Percentiles rank a stretch among this genome's conserved stretches.
phyloP scores from a whole-genome alignment of 352 stramenopile species.

The Aphanomyces stellatus region DNA sequence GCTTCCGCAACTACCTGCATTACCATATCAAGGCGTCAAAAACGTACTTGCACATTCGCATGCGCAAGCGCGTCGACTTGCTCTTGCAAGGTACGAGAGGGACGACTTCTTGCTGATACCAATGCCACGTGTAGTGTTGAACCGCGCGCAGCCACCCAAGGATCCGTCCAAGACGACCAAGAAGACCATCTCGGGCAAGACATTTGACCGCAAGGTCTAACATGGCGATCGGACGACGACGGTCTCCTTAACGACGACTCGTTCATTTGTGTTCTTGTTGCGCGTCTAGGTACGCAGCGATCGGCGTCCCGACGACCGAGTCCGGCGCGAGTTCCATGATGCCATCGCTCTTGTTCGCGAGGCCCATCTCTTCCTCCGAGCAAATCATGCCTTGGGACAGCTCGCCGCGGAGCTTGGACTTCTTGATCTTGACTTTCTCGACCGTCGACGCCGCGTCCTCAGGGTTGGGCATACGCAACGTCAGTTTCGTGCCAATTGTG shows the following conservation, averaged over 20 bases:
- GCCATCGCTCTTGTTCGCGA: constrained; percentile 51
- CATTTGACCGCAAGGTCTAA: constrained; percentile 54
- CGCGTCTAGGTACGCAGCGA: neutral
- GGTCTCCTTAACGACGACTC: neutral
- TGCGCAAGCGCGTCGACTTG: constrained; percentile 89
- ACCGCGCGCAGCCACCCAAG: constrained; percentile 84
- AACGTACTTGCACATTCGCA: constrained; percentile 93
- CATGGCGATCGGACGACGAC: neutral
- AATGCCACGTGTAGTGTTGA: constrained; percentile 59
- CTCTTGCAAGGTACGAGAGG: constrained; percentile 74
- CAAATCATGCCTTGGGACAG: constrained; percentile 78
- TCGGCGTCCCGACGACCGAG: constrained; percentile 33
- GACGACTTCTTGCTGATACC: neutral
- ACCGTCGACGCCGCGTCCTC: neutral
- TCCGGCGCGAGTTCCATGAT: constrained; percentile 57
- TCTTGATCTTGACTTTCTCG: constrained; percentile 75
- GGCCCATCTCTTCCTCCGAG: constrained; percentile 61
- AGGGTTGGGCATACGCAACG: constrained; percentile 26
- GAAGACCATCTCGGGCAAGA: constrained; percentile 89
- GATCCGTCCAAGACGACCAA: constrained; percentile 83
- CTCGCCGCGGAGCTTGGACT: constrained; percentile 70
- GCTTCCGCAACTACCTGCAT: constrained; percentile 91
- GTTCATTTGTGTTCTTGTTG: neutral
- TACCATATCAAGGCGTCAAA: constrained; percentile 97
- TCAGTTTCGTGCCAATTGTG: constrained; percentile 49